Evolutionary conservation across 192 early-diverging fungal species (phyloP).

Genomic region (Coemansia sp.): DNA sequence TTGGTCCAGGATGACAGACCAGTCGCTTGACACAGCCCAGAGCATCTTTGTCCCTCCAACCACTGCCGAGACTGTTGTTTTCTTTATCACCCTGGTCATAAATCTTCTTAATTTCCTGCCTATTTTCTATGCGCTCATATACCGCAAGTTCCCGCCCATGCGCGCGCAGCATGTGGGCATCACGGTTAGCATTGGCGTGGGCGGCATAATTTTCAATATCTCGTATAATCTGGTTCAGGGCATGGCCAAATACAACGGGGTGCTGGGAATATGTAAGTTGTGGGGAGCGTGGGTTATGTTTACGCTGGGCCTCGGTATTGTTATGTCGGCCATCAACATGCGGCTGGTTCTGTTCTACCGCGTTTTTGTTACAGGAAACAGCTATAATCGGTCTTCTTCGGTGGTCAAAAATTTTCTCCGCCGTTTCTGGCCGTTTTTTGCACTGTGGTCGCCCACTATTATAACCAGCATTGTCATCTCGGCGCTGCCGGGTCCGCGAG

Average conservation of each 20-base stretch:
- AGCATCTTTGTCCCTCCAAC: constrained; percentile 32
- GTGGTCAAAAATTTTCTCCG: constrained; percentile 22
- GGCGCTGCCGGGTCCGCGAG: constrained; percentile 21
- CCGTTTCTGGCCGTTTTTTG: constrained; percentile 39
- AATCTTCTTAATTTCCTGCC: constrained; percentile 28
- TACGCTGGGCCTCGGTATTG: constrained; percentile 26
- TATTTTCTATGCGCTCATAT: constrained; percentile 27
- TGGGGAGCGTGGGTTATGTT: constrained; percentile 37
- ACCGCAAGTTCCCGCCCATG: constrained; percentile 37
- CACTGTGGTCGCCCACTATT: constrained; percentile 23
- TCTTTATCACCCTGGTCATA: constrained; percentile 25
- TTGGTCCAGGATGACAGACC: constrained; percentile 10
- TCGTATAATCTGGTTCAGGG: constrained; percentile 37
- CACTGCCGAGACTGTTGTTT: constrained; percentile 27
- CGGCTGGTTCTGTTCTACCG: constrained; percentile 38
- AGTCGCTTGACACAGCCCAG: constrained; percentile 26
- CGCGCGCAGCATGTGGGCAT: constrained; percentile 44
- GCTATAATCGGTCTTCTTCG: constrained; percentile 12
- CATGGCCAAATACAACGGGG: constrained; percentile 38
- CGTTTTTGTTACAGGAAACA: constrained; percentile 37
- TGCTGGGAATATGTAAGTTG: constrained; percentile 28
- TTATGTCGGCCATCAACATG: constrained; percentile 31
- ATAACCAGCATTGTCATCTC: constrained; percentile 30
- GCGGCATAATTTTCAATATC: constrained; percentile 37
- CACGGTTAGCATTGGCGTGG: constrained; percentile 26